Conservation (phyloP, 352 stramenopile genomes). For the Salisapilia sapeloensis region DNA sequence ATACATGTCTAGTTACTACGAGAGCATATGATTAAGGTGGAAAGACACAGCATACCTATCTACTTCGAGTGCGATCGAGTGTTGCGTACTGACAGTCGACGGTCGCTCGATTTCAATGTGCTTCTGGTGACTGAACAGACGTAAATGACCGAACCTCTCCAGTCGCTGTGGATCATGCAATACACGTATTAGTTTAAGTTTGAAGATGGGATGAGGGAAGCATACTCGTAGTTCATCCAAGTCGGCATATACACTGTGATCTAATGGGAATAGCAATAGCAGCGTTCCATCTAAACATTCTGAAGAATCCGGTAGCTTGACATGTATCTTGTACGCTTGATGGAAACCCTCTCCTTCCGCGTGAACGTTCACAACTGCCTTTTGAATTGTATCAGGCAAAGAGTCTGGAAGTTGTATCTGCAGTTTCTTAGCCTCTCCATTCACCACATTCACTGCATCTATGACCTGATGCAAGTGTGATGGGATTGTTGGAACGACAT, state of each 20-base stretch:
- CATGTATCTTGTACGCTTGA: constrained; percentile 14
- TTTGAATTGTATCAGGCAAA: constrained; percentile 5
- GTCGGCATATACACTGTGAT: constrained; percentile 23
- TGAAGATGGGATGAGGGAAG: neutral
- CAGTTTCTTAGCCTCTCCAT: too few relatives aligned
- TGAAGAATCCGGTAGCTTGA: constrained; percentile 9
- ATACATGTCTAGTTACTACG: neutral
- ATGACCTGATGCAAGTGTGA: neutral
- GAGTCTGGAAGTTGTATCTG: constrained; percentile 1
- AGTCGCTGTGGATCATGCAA: constrained; percentile 15
- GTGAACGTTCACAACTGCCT: constrained; percentile 7
- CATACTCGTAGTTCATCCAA: constrained; percentile 34
- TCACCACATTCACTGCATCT: too few relatives aligned
- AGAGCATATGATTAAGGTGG: neutral
- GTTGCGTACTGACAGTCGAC: constrained; percentile 25
- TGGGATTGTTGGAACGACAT: constrained; percentile 6
- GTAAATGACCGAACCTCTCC: constrained; percentile 27
- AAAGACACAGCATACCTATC: constrained; percentile 10
- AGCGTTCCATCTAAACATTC: constrained; percentile 4
- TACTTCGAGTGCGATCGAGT: constrained; percentile 28
- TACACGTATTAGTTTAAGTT: neutral
- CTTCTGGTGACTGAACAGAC: constrained; percentile 22
- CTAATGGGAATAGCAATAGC: constrained; percentile 18
- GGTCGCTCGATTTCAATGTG: constrained; percentile 53
- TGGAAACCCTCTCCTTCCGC: constrained; percentile 24